These are phyloP conservation scores for Pythium brachiatum DNA, from an alignment of 352 stramenopile species.

Conservation along the genomic window DNA sequence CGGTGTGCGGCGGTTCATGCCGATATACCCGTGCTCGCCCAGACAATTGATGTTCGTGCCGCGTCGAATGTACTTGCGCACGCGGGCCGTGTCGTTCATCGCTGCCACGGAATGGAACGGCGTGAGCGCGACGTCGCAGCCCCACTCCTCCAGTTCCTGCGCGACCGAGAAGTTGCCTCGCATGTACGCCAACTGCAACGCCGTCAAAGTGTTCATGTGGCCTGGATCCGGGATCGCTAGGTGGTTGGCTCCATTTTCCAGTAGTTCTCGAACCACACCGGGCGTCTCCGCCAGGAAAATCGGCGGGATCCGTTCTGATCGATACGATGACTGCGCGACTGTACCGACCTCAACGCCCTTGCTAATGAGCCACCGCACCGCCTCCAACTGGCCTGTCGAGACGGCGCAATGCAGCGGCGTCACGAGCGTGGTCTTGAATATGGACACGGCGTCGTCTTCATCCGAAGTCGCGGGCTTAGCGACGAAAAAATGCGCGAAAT, in stretches of 20 bases:
- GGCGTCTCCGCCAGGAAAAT: slow-evolving; percentile 76
- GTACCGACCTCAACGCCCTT: slow-evolving; percentile 54
- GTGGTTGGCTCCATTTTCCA: slow-evolving; percentile 64
- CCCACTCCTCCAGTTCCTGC: slow-evolving; percentile 76
- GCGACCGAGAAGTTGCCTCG: slow-evolving; percentile 74
- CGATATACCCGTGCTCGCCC: slow-evolving; percentile 77
- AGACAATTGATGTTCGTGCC: slow-evolving; percentile 62
- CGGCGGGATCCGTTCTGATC: slow-evolving; percentile 67
- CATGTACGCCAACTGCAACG: slow-evolving; percentile 73
- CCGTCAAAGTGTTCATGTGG: slow-evolving; percentile 80
- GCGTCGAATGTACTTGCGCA: slow-evolving; percentile 66
- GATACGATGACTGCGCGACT: slow-evolving; percentile 57
- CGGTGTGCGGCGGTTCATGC: slow-evolving; percentile 73
- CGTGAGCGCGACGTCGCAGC: slow-evolving; percentile 74
- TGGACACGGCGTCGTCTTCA: slow-evolving; percentile 65
- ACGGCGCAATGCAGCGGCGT: slow-evolving; percentile 80
- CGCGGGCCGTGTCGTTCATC: slow-evolving; percentile 46
- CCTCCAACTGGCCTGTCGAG: slow-evolving; percentile 58
- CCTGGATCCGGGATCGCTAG: slow-evolving; percentile 69
- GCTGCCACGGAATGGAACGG: slow-evolving; percentile 70
- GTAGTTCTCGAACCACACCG: slow-evolving; percentile 56
- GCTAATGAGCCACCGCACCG: slow-evolving; percentile 66
- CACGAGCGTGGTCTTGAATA: slow-evolving; percentile 84
- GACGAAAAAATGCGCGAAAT: slow-evolving; percentile 76
- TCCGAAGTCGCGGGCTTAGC: slow-evolving; percentile 39